Conservation (phyloP, 805 yeast genomes). For the Metschnikowia picachoensis region DNA sequence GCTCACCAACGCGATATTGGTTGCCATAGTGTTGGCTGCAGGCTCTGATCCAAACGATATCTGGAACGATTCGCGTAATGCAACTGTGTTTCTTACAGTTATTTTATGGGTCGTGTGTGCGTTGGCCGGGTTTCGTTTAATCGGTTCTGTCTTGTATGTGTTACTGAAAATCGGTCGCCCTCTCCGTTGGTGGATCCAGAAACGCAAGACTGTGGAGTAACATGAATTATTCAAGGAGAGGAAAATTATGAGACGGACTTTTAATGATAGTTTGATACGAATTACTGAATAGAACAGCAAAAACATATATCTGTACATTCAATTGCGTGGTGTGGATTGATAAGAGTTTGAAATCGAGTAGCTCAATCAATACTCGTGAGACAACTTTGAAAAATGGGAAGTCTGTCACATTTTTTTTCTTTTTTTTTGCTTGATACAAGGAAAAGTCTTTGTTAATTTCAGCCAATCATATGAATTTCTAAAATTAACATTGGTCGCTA, state of each 20-base stretch:
- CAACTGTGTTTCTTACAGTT: slow-evolving; percentile 71
- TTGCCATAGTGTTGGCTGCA: slow-evolving; percentile 78
- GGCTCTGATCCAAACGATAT: slow-evolving; percentile 61
- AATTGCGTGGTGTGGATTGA: too few species aligned
- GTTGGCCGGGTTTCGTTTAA: slow-evolving; percentile 76
- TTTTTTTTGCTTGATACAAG: too few species aligned
- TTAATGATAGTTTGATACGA: too few species aligned
- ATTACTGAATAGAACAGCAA: too few species aligned
- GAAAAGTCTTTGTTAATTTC: too few species aligned
- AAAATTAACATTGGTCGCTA: too few species aligned
- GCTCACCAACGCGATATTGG: slow-evolving; percentile 74
- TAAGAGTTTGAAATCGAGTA: too few species aligned
- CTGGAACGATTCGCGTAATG: slow-evolving; percentile 37
- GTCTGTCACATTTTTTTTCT: too few species aligned
- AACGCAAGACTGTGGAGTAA: slow-evolving; percentile 14
- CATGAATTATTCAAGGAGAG: neutral
- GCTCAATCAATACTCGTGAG: too few species aligned
- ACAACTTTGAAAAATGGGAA: too few species aligned
- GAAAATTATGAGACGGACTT: neutral
- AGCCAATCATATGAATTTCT: too few species aligned
- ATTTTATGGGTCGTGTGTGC: slow-evolving; percentile 92
- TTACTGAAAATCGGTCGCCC: slow-evolving; percentile 36
- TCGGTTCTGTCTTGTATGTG: slow-evolving; percentile 68
- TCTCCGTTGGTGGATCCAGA: slow-evolving; percentile 35
- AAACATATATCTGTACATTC: too few species aligned